Evolutionary conservation across 345 rosid species (phyloP), one percentile per base, ranked within the genome.

Genomic region (Carallia pectinifolia): DNA sequence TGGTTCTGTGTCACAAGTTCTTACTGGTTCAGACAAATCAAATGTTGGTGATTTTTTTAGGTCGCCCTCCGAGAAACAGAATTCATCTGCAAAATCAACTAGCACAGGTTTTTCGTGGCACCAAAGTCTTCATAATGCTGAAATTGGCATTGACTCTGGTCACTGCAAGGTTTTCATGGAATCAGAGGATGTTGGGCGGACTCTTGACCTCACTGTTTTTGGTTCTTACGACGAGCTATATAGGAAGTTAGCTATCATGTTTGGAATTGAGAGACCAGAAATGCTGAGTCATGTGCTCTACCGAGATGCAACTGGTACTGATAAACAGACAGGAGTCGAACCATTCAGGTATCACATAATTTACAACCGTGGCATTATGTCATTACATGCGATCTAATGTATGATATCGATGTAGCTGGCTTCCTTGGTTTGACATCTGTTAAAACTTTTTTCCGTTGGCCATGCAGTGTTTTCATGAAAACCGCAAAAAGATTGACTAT

Each of bases 161-260:
- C 96, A 87, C 69, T 91, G 98, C 83, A 94, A 91, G 81, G 97
- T 91, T 12, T 94, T 94, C 82, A 79, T 91, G 90, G 96, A 94
- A 71, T 87, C 97, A 1, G 96, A 91, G 71, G 96, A 91, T 74
- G 87, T 90, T 31, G 96, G 98, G 53, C 80, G 95, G 54, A 91
- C 97, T 27, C 87, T 94, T 6, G 91, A 94, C 76, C 95, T 94
- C 48, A 85, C 90, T 2, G 86, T 68, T 74, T 77, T 94, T 4
- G 83, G 85, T 44, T 88, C 98, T 31, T 94, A 90, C 53, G 92
- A 91, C 71, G 97, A 94, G 71, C 79, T 91, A 30, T 76, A 90
- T 70, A 64, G 77, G 64, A 88, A 73, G 83, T 82, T 94, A 16
- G 87, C 86, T 27, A 78, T 80, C 81, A 88, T 91, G 96, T 91